Evolutionary conservation across 225 moss, liverwort and hornwort species (phyloP), one percentile per base, ranked within the genome.

Genomic region (Marchantia polymorpha): DNA sequence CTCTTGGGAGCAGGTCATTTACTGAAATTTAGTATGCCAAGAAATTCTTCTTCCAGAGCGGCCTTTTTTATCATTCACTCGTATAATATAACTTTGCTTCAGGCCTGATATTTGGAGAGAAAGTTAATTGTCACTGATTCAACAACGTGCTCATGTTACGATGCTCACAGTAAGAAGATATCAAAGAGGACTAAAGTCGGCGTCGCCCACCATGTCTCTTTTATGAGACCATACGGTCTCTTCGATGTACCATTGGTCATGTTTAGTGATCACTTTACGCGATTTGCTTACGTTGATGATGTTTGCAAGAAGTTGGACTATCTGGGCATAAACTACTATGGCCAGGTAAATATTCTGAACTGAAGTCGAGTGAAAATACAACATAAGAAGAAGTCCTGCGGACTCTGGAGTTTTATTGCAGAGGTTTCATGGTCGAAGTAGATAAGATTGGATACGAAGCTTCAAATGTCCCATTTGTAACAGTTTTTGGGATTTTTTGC

Each of bases 151-250:
- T 0, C 65, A 65, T 27, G 25, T 65, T 61, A n/a, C n/a, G 23
- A 50, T 31, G 29, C 47, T 46, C 8, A 75, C 75, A 89, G 86
- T 80, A 92, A 89, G 81, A 89, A 90, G 79, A 83, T 76, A 20
- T 90, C 88, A 79, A 91, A 87, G 87, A 90, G 89, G 75, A 82
- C 89, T 25, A 95, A 93, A 82, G 92, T 99, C 39, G 99, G 99
- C 74, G 83, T 95, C 52, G 89, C 99, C 60, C 99, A 99, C 86
- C 99, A 99, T 78, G 91, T 95, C 47, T 95, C 95, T 73, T 99
- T 99, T 81, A 95, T 94, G 99, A 89, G 95, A 72, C 99, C 99
- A 23, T 99, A 99, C 80, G 99, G 99, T 20, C 88, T 99, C 75
- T 91, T 92, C 55, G 99, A 99, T 84, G 93, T 93, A 26, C 93